These are phyloP conservation scores for Paramyrothecium sp. DNA, from an alignment of 2,329 filamentous ascomycete genomes.

Conservation along the genomic window DNA sequence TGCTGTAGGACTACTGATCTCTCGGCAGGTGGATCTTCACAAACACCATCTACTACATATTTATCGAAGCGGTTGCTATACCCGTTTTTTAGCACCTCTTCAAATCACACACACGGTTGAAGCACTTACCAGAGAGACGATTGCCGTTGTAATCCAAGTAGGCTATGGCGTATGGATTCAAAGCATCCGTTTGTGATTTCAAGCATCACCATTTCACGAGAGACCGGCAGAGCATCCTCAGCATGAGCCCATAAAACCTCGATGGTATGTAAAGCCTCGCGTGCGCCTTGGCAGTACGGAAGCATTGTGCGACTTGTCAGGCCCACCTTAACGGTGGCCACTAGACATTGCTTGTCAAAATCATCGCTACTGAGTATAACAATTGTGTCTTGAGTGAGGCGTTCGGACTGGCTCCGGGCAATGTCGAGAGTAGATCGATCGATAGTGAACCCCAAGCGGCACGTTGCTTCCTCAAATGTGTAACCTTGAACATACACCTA, in stretches of 20 bases:
- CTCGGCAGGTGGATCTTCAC: constrained; percentile 22
- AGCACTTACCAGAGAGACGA: constrained; percentile 11
- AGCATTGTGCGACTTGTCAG: constrained; percentile 56
- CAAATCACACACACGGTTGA: background rate
- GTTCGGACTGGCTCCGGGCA: constrained; percentile 56
- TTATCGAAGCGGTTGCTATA: constrained; percentile 58
- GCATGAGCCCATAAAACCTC: constrained; percentile 70
- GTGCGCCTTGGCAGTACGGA: too few species aligned
- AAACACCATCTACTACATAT: constrained; percentile 53
- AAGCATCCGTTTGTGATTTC: constrained; percentile 74
- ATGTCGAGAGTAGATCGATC: constrained; percentile 64
- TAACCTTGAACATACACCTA: constrained; percentile 68
- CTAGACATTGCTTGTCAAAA: constrained; percentile 63
- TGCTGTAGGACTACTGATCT: background rate
- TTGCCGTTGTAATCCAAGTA: constrained; percentile 69
- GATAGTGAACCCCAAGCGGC: constrained; percentile 69
- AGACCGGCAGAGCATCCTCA: constrained; percentile 64
- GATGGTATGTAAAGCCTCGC: constrained; percentile 37
- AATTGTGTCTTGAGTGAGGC: constrained; percentile 51
- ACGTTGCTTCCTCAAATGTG: constrained; percentile 63
- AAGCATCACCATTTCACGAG: constrained; percentile 74
- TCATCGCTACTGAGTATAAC: constrained; percentile 55
- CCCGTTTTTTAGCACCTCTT: background rate
- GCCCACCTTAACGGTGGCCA: constrained; percentile 72
- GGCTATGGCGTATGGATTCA: constrained; percentile 71